Evolutionary conservation across 1,284 basidiomycete species (phyloP).

Genomic region (Cutaneotrichosporon sp.): DNA sequence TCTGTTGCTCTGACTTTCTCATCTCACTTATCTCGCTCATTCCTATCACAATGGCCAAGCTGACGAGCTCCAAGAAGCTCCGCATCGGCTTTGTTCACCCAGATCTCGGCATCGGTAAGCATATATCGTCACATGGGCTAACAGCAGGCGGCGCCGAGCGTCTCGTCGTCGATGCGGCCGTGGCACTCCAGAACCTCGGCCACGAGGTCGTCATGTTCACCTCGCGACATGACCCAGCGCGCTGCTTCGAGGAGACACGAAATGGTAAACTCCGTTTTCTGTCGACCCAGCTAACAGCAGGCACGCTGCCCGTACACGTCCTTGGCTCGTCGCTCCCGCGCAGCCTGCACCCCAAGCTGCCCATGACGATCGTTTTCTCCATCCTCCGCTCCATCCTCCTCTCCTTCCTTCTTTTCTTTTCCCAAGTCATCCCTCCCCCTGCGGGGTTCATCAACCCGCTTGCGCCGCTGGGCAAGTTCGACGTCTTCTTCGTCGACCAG

Average conservation of each 20-base stretch:
- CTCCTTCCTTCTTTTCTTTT: slow-evolving; percentile 63
- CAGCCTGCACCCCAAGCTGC: slow-evolving; percentile 71
- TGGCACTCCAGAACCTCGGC: slow-evolving; percentile 79
- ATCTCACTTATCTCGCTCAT: no score
- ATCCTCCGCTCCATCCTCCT: slow-evolving; percentile 87
- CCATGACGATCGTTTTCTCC: slow-evolving; percentile 73
- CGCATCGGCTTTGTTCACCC: slow-evolving; percentile 88
- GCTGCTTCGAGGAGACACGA: slow-evolving; percentile 87
- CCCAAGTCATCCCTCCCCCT: slow-evolving; percentile 45
- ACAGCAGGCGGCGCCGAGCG: slow-evolving; percentile 85
- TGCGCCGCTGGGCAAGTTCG: slow-evolving; percentile 57
- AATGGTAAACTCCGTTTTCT: slow-evolving; percentile 64
- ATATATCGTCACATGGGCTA: background rate
- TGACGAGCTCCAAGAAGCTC: slow-evolving; percentile 36
- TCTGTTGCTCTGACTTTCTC: background rate
- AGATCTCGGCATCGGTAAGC: slow-evolving; percentile 87
- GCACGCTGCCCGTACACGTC: slow-evolving; percentile 79
- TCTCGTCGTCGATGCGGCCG: slow-evolving; percentile 92
- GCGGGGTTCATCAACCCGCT: slow-evolving; percentile 44
- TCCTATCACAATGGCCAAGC: slow-evolving; percentile 8
- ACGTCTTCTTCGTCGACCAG: slow-evolving; percentile 94
- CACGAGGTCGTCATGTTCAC: slow-evolving; percentile 93
- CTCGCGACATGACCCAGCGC: slow-evolving; percentile 80
- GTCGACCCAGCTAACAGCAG: slow-evolving; percentile 59
- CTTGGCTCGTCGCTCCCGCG: slow-evolving; percentile 77